These are phyloP conservation scores for Gossypium herbaceum DNA, from an alignment of 345 rosid species.

Conservation along the genomic window DNA sequence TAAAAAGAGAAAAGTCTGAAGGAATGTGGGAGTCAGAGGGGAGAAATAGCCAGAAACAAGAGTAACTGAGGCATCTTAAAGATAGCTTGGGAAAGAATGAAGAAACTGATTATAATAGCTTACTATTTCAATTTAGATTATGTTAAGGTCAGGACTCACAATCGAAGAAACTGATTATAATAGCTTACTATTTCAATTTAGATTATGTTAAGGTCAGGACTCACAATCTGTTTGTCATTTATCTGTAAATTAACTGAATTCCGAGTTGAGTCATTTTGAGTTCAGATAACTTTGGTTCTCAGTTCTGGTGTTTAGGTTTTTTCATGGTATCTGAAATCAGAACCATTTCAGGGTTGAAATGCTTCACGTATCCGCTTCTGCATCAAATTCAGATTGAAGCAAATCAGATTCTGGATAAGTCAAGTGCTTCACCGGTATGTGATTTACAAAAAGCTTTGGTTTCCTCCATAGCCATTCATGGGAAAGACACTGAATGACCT, in stretches of 20 bases:
- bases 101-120: background rate
- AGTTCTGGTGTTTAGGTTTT: background rate
- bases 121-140: too few relatives aligned
- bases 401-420: background rate
- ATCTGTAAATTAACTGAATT: background rate
- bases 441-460: background rate
- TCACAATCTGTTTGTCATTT: too few relatives aligned
- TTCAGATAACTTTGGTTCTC: background rate
- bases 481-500: background rate
- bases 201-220: background rate
- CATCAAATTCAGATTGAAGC: background rate
- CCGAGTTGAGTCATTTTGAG: background rate
- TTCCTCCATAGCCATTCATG: background rate
- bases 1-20: background rate
- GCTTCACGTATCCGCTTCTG: background rate
- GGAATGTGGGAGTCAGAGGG: background rate
- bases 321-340: background rate
- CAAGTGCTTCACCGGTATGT: background rate
- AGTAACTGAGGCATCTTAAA: background rate
- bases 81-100: background rate
- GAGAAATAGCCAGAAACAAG: background rate
- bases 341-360: background rate
- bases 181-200: background rate
- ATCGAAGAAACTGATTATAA: background rate
- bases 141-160: background rate